phyloP scores from a whole-genome alignment of 768 basidiomycete species.

The Lentinula edodes region DNA sequence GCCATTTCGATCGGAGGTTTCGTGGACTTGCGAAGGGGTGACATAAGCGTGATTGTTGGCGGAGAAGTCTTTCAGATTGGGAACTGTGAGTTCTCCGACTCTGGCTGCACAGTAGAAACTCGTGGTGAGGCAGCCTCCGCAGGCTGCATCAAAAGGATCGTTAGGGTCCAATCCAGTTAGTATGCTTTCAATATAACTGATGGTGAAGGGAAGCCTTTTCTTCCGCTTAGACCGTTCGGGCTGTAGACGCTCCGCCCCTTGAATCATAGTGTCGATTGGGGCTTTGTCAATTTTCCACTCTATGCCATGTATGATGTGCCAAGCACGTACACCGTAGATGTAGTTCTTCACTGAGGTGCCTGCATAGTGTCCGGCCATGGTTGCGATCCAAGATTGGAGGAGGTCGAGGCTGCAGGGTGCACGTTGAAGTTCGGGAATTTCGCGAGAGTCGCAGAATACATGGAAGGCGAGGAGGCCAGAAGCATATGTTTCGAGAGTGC shows the following conservation, averaged over 20 bases:
- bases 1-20: conserved; percentile 17
- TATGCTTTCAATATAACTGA: background rate
- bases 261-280: conserved; percentile 21
- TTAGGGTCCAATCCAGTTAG: conserved; percentile 16
- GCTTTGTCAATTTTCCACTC: conserved; percentile 21
- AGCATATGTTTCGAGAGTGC: too few relatives aligned
- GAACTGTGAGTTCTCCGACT: conserved; percentile 33
- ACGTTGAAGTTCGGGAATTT: too few relatives aligned
- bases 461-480: too few relatives aligned
- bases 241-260: conserved; percentile 21
- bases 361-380: too few relatives aligned
- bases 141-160: conserved; percentile 25
- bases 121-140: conserved; percentile 31
- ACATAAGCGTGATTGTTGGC: conserved; percentile 21
- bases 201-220: conserved; percentile 25
- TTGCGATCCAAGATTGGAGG: too few relatives aligned
- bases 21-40: conserved; percentile 16
- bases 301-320: conserved; percentile 30
- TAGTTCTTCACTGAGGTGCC: too few relatives aligned
- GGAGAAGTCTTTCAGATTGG: conserved; percentile 22
- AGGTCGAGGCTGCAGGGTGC: too few relatives aligned
- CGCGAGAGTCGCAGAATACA: too few relatives aligned
- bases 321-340: too few relatives aligned
- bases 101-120: conserved; percentile 28
- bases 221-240: conserved; percentile 22